These are phyloP conservation scores for Pleurostoma richardsiae DNA, from an alignment of 2,329 filamentous ascomycete genomes.

Conservation along the genomic window DNA sequence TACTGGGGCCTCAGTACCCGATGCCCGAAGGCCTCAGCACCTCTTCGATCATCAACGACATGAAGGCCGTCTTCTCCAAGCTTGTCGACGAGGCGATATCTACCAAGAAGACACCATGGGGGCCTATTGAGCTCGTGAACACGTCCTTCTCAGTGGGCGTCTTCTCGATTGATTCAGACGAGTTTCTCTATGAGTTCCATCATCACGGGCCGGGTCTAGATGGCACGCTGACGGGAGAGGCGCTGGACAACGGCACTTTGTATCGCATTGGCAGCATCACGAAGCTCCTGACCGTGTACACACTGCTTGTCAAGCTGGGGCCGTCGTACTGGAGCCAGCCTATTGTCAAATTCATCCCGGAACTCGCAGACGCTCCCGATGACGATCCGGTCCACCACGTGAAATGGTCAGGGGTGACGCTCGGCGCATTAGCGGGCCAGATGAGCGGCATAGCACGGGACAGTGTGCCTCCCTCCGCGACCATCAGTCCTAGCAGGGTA, in stretches of 20 bases:
- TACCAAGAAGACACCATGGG: too few relatives aligned
- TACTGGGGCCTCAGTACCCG: too few relatives aligned
- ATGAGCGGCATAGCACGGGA: constrained; percentile 27
- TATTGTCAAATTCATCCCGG: constrained; percentile 34
- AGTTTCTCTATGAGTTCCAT: too few relatives aligned
- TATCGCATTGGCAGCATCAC: constrained; percentile 37
- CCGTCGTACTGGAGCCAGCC: constrained; percentile 31
- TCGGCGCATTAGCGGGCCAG: constrained; percentile 29
- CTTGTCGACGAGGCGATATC: too few relatives aligned
- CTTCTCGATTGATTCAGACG: too few relatives aligned
- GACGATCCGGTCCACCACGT: constrained; percentile 17
- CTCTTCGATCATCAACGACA: too few relatives aligned
- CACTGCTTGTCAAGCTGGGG: constrained; percentile 32
- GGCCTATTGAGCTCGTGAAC: too few relatives aligned
- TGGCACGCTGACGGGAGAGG: constrained; percentile 10
- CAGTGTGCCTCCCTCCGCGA: not conserved
- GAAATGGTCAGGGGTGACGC: constrained; percentile 25
- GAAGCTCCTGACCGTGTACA: constrained; percentile 37
- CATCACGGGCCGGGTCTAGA: too few relatives aligned
- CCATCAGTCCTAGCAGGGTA: too few relatives aligned
- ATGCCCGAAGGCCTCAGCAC: too few relatives aligned
- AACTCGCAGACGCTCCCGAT: constrained; percentile 21
- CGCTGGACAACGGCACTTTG: constrained; percentile 23
- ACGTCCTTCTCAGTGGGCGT: too few relatives aligned
- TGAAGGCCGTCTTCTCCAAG: too few relatives aligned